Percentiles rank a stretch among this genome's conserved stretches.
Evolutionary conservation across 1,284 basidiomycete genomes (phyloP).

Genomic region (Malassezia caprae): DNA sequence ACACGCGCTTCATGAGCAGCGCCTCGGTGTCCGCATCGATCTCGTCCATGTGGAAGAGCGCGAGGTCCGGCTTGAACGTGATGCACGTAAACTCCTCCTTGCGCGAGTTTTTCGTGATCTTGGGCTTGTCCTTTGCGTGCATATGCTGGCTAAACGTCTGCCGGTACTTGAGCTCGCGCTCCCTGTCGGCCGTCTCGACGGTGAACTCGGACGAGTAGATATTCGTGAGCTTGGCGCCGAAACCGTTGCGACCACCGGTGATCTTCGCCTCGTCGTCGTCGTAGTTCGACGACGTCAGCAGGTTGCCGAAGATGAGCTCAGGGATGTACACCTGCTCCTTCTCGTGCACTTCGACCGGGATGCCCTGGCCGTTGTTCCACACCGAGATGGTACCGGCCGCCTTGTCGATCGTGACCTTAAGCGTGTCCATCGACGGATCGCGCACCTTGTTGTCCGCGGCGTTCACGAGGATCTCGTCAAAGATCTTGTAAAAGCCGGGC

Average conservation of each 20-base stretch:
- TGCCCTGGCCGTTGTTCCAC: slow-evolving; percentile 90
- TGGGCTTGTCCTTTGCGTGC: slow-evolving; percentile 70
- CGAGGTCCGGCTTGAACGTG: slow-evolving; percentile 85
- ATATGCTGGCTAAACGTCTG: slow-evolving; percentile 94
- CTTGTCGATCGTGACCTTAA: slow-evolving; percentile 60
- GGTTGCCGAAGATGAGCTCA: slow-evolving; percentile 91
- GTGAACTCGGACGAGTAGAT: slow-evolving; percentile 96
- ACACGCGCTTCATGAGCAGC: slow-evolving; percentile 86
- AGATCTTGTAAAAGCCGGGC: slow-evolving; percentile 98
- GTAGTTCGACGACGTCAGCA: slow-evolving; percentile 92
- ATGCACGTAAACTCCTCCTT: slow-evolving; percentile 80
- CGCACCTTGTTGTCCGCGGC: slow-evolving; percentile 92
- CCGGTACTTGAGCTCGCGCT: slow-evolving; percentile 77
- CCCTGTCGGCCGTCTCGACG: slow-evolving; percentile 92
- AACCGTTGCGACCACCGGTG: slow-evolving; percentile 96
- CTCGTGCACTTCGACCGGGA: slow-evolving; percentile 86
- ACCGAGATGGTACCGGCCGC: slow-evolving; percentile 80
- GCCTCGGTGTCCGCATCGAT: slow-evolving; percentile 88
- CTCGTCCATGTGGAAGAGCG: slow-evolving; percentile 78
- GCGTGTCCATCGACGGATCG: slow-evolving; percentile 41
- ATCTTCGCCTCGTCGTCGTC: slow-evolving; percentile 98
- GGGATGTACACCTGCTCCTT: slow-evolving; percentile 92
- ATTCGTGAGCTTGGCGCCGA: slow-evolving; percentile 90
- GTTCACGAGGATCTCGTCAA: slow-evolving; percentile 98
- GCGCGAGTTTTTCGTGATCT: slow-evolving; percentile 70